These are phyloP conservation scores for Gaertneriomyces semiglobifer DNA, from an alignment of 192 early-diverging fungal genomes.

Conservation along the genomic window DNA sequence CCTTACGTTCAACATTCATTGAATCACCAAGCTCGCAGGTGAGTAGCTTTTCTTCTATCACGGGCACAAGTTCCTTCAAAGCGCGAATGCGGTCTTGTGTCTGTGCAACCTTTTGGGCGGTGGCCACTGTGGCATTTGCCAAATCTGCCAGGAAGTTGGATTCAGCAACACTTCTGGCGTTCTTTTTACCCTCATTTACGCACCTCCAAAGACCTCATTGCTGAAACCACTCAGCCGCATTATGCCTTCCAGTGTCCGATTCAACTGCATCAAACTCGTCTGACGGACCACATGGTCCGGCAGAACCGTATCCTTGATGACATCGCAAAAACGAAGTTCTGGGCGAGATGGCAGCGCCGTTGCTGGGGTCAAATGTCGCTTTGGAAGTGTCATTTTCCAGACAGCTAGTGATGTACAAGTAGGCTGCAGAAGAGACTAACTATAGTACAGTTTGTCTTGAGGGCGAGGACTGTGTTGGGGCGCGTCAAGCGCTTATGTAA, in stretches of 20 bases:
- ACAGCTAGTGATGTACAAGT: neutral
- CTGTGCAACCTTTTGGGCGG: conserved; percentile 1
- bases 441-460: too few species aligned
- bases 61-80: conserved; percentile 11
- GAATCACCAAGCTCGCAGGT: conserved; percentile 11
- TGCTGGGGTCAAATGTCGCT: conserved; percentile 16
- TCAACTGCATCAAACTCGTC: conserved; percentile 39
- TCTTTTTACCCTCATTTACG: neutral
- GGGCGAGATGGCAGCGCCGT: conserved; percentile 22
- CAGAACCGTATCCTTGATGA: conserved; percentile 8
- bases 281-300: conserved; percentile 22
- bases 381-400: conserved; percentile 21
- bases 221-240: conserved; percentile 23
- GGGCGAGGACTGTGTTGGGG: too few species aligned
- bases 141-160: neutral
- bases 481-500: too few species aligned
- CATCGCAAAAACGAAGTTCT: conserved; percentile 12
- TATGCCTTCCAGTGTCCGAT: conserved; percentile 33
- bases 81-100: conserved; percentile 2
- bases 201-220: conserved; percentile 28
- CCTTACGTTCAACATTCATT: conserved; percentile 20
- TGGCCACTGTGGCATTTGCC: conserved; percentile 9
- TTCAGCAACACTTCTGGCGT: neutral
- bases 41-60: conserved; percentile 21
- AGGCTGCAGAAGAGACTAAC: too few species aligned